Base-by-base conservation (phyloP, 352 stramenopile species). In the Phytopythium oedochilum region DNA sequence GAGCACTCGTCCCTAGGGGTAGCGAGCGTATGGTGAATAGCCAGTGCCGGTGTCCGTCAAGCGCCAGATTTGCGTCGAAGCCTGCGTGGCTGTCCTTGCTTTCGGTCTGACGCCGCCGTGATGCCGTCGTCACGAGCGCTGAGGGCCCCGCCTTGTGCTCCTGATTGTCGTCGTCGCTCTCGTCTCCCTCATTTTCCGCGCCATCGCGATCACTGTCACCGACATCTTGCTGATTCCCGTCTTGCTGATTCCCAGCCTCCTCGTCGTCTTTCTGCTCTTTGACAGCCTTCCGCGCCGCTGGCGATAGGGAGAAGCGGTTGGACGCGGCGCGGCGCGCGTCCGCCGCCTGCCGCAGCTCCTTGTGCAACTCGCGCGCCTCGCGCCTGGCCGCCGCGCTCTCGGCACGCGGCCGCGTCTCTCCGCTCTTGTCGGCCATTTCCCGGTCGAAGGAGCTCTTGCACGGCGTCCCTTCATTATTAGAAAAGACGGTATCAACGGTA, bases 261-360 rank as follows among this genome's bases (percentile, higher is more conserved):
- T 20, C 44, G 11, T 63, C 43, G 5, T 35, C 43, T 44, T n/a
- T n/a, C n/a, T n/a, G n/a, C 44, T 40, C 18, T 11, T 44, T 25
- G 34, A 15, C 18, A 17, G 11, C 6, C 18, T 32, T 51, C 1
- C 25, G 42, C 18, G 20, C 22, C 1, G 4, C 22, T 0, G 40
- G 40, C 3, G 54, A 55, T 4, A 44, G 48, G 20, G 40, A 46
- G 38, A 57, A 57, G 7, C 50, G 50, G 22, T 57, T 57, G 14
- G n/a, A 32, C 5, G 20, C 25, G 15, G 39, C 25, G 8, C 25
- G 50, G 26, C 25, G 28, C 36, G 35, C 17, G 18, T 48, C 35
- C 26, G 29, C 35, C 22, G 35, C 25, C 36, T 57, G 50, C 29
- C 36, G 50, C 39, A 20, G 36, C 34, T 59, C 31, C 31, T 59